Evolutionary conservation across 2,329 filamentous ascomycete genomes (phyloP).

Genomic region (Sporothrix sp.): DNA sequence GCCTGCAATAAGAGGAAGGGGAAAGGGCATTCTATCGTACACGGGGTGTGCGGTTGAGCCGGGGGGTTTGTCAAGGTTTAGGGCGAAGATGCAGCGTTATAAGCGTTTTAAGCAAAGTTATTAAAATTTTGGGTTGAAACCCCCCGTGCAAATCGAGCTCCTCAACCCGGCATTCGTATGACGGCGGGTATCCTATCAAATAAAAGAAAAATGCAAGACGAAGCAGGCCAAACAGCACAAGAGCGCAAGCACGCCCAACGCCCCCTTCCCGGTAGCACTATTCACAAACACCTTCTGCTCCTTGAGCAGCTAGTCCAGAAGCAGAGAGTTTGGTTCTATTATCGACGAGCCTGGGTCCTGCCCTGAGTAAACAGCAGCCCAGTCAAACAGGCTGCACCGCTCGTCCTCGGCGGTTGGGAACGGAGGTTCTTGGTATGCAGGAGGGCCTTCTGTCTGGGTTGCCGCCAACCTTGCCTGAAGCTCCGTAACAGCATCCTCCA

Average conservation of each 20-base stretch:
- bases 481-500: constrained; percentile 20
- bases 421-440: constrained; percentile 20
- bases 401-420: constrained; percentile 24
- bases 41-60: too few species aligned
- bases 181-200: too few species aligned
- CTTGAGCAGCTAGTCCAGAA: constrained; percentile 13
- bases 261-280: neutral
- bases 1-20: constrained; percentile 38
- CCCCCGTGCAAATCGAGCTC: too few species aligned
- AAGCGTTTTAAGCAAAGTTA: neutral
- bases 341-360: neutral
- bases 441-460: constrained; percentile 18
- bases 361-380: constrained; percentile 18
- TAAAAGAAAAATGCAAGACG: neutral
- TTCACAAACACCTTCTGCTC: neutral
- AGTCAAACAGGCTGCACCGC: constrained; percentile 26
- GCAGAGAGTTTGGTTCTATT: constrained; percentile 2
- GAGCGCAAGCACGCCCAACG: too few species aligned
- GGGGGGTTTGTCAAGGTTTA: too few species aligned
- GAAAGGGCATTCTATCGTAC: too few species aligned
- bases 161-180: too few species aligned
- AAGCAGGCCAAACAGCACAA: too few species aligned
- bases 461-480: constrained; percentile 16
- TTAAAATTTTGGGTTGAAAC: too few species aligned
- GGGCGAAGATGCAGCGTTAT: constrained; percentile 1